These are phyloP conservation scores for Neostapfia colusana DNA, from an alignment of 176 grass and related monocot species.

Conservation along the genomic window DNA sequence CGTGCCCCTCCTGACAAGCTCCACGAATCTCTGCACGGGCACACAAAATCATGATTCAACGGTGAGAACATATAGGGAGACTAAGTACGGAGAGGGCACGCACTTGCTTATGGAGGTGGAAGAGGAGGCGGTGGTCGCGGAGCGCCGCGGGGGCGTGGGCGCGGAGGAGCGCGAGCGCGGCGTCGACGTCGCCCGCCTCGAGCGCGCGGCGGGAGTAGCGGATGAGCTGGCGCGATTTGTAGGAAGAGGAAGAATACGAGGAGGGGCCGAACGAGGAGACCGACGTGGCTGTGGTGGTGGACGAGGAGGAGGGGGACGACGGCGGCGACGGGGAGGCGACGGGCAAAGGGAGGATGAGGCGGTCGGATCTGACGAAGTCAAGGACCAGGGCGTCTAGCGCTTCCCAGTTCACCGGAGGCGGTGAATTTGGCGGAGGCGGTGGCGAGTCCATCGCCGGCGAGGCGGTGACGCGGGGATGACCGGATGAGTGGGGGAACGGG, in stretches of 20 bases:
- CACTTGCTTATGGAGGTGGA: conserved; percentile 96
- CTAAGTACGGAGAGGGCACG: not conserved
- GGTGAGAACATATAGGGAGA: not conserved
- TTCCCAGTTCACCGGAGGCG: conserved; percentile 65
- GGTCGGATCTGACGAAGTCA: conserved; percentile 73
- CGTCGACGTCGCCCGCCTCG: conserved; percentile 78
- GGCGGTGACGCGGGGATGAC: conserved; percentile 19
- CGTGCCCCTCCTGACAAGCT: conserved; percentile 77
- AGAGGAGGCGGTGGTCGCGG: conserved; percentile 81
- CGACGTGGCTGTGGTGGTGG: conserved; percentile 31
- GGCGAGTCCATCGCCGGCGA: conserved; percentile 48
- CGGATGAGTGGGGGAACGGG: not conserved
- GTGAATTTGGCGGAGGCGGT: not conserved
- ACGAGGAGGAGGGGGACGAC: conserved; percentile 47
- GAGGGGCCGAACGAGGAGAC: conserved; percentile 34
- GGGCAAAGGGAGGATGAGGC: conserved; percentile 41
- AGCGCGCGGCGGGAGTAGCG: conserved; percentile 52
- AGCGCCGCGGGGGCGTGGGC: conserved; percentile 64
- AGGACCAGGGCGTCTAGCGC: conserved; percentile 63
- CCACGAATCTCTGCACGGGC: conserved; percentile 80
- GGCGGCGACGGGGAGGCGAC: conserved; percentile 39
- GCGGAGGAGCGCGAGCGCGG: conserved; percentile 68
- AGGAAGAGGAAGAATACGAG: conserved; percentile 42
- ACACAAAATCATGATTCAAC: not conserved
- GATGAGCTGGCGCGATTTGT: conserved; percentile 65